phyloP scores from a whole-genome alignment of 2,329 filamentous ascomycete species.

The Botrytis sinoallii region DNA sequence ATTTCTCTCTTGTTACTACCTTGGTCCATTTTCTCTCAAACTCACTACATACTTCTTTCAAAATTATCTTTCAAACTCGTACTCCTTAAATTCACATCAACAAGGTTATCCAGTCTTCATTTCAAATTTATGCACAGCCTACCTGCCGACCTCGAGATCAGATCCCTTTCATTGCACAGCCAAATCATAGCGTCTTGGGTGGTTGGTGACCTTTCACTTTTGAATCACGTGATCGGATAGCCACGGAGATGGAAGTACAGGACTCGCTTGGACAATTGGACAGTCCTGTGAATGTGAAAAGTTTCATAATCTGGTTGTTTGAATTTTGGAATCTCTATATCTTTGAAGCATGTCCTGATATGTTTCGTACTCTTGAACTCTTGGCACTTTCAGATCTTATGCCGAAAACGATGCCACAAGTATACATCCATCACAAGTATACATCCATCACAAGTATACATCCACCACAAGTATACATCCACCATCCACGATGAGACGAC shows the following conservation, averaged over 20 bases:
- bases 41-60: neutral
- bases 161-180: neutral
- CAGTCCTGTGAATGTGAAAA: neutral
- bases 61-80: neutral
- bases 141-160: neutral
- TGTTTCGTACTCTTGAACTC: neutral
- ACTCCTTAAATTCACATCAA: neutral
- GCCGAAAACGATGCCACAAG: neutral
- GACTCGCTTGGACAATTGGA: neutral
- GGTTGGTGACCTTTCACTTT: neutral
- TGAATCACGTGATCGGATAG: neutral
- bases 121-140: neutral
- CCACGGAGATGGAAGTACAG: neutral
- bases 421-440: no score
- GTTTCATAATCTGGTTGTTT: neutral
- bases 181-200: neutral
- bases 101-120: neutral
- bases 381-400: neutral
- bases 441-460: no score
- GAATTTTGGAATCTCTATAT: neutral
- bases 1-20: neutral
- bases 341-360: neutral
- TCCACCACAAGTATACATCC: no score
- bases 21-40: neutral
- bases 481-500: neutral